These are phyloP conservation scores for Hyparrhenia diplandra DNA, from an alignment of 176 grass and related monocot species.

Conservation along the genomic window DNA sequence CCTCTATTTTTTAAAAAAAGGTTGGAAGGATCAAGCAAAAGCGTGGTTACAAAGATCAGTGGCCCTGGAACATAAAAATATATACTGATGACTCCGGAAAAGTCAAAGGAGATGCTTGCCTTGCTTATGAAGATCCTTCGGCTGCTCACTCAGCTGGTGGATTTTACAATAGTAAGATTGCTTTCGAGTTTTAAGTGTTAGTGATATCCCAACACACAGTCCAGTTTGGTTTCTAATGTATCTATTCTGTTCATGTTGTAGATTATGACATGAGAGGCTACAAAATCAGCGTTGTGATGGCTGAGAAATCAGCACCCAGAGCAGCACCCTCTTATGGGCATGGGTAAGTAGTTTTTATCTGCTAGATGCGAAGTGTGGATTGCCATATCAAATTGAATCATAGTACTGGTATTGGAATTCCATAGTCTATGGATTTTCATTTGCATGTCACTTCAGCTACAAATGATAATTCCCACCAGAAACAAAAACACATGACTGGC, in stretches of 20 bases:
- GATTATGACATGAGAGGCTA: slow-evolving; percentile 94
- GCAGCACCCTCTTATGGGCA: slow-evolving; percentile 77
- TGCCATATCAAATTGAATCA: neutral
- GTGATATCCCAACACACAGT: neutral
- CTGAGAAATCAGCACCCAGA: slow-evolving; percentile 94
- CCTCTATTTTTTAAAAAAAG: slow-evolving; percentile 28
- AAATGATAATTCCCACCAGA: neutral
- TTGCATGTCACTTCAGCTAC: neutral
- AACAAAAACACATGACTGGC: neutral
- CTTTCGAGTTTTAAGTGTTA: neutral
- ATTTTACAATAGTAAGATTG: slow-evolving; percentile 84
- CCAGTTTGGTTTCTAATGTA: slow-evolving; percentile 19
- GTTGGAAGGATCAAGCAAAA: slow-evolving; percentile 99
- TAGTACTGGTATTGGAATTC: neutral
- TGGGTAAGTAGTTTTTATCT: slow-evolving; percentile 54
- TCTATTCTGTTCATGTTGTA: slow-evolving; percentile 34
- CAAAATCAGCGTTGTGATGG: slow-evolving; percentile 91
- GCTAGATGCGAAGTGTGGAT: neutral
- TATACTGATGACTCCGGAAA: slow-evolving; percentile 93
- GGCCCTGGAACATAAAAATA: slow-evolving; percentile 99
- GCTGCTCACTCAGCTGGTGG: slow-evolving; percentile 95
- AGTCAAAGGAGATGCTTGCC: slow-evolving; percentile 90
- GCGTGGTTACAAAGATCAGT: slow-evolving; percentile 96
- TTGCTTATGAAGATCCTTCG: slow-evolving; percentile 98
- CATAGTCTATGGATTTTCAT: neutral